phyloP scores from a whole-genome alignment of 169 alveolate species.

The Perkinsus chesapeaki region DNA sequence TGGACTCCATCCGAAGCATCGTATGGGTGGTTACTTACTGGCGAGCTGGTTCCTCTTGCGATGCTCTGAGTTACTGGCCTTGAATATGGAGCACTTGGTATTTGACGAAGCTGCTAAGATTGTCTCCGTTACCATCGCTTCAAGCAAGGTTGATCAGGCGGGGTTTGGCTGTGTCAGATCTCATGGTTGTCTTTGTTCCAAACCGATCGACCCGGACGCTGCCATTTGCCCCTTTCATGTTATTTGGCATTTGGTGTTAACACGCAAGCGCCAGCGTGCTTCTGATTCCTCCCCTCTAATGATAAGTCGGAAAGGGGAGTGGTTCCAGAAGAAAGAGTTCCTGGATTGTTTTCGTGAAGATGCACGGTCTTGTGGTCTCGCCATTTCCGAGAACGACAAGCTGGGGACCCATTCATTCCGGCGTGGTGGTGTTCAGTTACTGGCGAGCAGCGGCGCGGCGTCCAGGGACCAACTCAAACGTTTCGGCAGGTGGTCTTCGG shows the following conservation, averaged over 20 bases:
- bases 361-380: not conserved
- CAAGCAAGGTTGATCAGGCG: not conserved
- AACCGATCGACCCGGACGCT: not conserved
- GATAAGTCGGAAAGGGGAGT: not conserved
- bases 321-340: not conserved
- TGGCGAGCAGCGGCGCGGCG: not conserved
- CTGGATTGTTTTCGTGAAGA: not conserved
- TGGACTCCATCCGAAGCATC: not conserved
- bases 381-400: not conserved
- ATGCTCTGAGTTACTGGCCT: not conserved
- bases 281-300: not conserved
- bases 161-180: not conserved
- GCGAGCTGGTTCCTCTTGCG: not conserved
- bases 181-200: not conserved
- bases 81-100: not conserved
- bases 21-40: not conserved
- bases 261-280: not conserved
- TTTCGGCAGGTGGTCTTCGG: not conserved
- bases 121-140: not conserved
- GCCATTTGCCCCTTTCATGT: not conserved
- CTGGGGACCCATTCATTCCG: not conserved
- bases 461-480: not conserved
- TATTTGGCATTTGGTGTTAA: not conserved
- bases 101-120: not conserved
- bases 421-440: not conserved